Conservation (phyloP, 192 early-diverging fungal species). For the Mortierella hygrophila region DNA sequence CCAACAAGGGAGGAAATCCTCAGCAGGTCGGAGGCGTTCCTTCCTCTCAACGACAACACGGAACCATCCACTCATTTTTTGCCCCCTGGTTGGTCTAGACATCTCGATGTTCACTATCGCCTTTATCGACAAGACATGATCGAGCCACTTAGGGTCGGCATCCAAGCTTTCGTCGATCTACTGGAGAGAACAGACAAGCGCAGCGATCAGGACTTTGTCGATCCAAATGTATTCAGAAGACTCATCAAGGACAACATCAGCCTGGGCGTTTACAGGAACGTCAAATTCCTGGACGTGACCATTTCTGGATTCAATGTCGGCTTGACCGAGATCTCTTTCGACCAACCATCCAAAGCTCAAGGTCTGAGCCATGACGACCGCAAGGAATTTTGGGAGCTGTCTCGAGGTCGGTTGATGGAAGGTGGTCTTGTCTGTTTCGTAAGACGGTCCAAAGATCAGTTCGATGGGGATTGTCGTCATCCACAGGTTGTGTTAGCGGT, state of each 20-base stretch:
- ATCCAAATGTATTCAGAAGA: not conserved
- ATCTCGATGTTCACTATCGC: slow-evolving; percentile 64
- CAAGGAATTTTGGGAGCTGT: not conserved
- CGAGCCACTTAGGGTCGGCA: slow-evolving; percentile 42
- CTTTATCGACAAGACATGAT: slow-evolving; percentile 63
- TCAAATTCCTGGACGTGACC: slow-evolving; percentile 1
- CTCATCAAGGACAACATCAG: slow-evolving; percentile 5
- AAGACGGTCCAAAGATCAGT: not conserved
- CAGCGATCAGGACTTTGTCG: not conserved
- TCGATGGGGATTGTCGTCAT: too few relatives aligned
- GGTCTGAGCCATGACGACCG: not conserved
- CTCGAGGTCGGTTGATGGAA: not conserved
- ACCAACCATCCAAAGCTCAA: not conserved
- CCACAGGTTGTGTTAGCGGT: not conserved
- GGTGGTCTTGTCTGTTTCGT: not conserved
- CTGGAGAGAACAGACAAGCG: not conserved
- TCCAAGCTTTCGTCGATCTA: slow-evolving; percentile 8
- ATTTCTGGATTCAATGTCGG: not conserved
- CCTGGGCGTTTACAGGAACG: slow-evolving; percentile 12
- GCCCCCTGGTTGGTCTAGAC: slow-evolving; percentile 41
- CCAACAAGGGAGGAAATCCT: slow-evolving; percentile 61
- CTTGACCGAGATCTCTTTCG: slow-evolving; percentile 7
- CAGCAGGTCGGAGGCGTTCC: slow-evolving; percentile 24
- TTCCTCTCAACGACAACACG: slow-evolving; percentile 55
- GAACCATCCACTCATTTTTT: slow-evolving; percentile 41